Evolutionary conservation across 2,329 filamentous ascomycete species (phyloP), one percentile per base, ranked within the genome.

Genomic region (Neocucurbitaria cava): DNA sequence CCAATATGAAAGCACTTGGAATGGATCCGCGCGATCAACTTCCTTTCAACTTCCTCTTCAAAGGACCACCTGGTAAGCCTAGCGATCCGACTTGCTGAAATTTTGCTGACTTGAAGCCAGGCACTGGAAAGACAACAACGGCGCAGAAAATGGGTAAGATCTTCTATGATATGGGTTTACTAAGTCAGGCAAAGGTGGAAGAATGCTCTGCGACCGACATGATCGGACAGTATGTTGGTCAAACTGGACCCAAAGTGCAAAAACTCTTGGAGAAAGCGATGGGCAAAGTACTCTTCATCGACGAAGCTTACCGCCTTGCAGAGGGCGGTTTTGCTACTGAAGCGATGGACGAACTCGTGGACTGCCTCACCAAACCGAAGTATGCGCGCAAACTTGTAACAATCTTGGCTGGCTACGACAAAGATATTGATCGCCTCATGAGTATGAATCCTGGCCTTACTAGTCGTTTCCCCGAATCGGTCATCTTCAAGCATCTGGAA

Each of bases 61-160:
- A 84, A 0, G 89, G 89, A 0, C 79, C 83, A 47, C 86, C 87
- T 13, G 87, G 86, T 83, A 76, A 67, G 69, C 52, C 28, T 8
- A 33, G 26, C 24, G 44, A 49, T 13, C 33, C 8, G 36, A 8
- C 23, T 31, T 23, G 48, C 3, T 9, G n/a, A 23, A 46, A 10
- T 18, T n/a, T 20, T 24, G 10, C 30, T 28, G 23, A 49, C 39
- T 62, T 42, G 21, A 38, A 49, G 54, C 69, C 7, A 83, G 83
- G 83, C 0, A 92, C 89, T 0, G 90, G 89, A 0, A 92, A 92
- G 65, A 91, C 89, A 0, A 87, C 87, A 0, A 91, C 83, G 0
- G 90, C 90, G 0, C 77, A 82, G n/a, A 89, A 87, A 56, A 90
- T 93, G 82, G 89, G 89, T 3, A 84, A 90, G 57, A 79, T 93